These are phyloP conservation scores for Puccinia hordei DNA, from an alignment of 1,284 basidiomycete genomes.

Conservation along the genomic window DNA sequence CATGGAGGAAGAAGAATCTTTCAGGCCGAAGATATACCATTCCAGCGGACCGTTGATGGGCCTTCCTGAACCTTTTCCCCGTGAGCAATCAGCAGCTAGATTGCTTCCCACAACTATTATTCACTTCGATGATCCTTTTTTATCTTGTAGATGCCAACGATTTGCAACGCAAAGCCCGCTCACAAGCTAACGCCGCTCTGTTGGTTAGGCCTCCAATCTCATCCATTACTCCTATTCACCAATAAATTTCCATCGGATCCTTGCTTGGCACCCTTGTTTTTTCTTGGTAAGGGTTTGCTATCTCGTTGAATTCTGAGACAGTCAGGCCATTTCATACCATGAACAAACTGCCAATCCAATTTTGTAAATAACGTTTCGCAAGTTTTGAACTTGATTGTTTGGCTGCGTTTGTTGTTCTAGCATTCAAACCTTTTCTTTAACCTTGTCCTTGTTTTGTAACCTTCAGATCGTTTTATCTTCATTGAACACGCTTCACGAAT, in stretches of 20 bases:
- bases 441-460: neutral
- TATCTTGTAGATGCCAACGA: constrained; percentile 44
- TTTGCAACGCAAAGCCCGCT: constrained; percentile 49
- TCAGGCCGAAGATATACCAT: constrained; percentile 80
- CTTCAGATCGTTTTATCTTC: neutral
- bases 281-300: constrained; percentile 31
- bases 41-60: constrained; percentile 73
- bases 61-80: constrained; percentile 74
- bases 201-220: constrained; percentile 31
- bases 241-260: neutral
- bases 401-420: neutral
- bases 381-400: constrained; percentile 1
- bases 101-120: no score
- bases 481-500: neutral
- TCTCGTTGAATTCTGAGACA: constrained; percentile 26
- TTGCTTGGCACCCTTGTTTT: constrained; percentile 36
- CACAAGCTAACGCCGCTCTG: constrained; percentile 50
- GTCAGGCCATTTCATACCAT: constrained; percentile 5
- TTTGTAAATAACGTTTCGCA: neutral
- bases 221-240: constrained; percentile 12
- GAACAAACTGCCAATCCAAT: constrained; percentile 8
- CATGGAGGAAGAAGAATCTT: constrained; percentile 77
- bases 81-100: constrained; percentile 34
- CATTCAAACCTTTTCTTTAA: constrained; percentile 2
- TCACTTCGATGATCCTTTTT: no score